Conservation (phyloP, 345 rosid genomes). For the Melastoma malabathricum region DNA sequence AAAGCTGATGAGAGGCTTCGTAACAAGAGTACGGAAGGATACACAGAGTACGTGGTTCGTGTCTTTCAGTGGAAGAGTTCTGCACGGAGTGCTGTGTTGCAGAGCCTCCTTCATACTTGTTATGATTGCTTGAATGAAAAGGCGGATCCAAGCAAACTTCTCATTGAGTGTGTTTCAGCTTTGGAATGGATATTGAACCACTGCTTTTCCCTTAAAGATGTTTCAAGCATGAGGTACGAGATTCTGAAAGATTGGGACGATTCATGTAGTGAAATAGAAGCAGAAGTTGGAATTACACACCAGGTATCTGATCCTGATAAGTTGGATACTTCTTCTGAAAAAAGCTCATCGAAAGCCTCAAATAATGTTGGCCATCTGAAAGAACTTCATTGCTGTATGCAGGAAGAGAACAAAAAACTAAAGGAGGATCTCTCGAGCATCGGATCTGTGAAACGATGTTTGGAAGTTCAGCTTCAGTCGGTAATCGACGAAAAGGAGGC, state of each 20-base stretch:
- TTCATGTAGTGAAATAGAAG: slow-evolving; percentile 47
- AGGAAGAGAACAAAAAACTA: slow-evolving; percentile 23
- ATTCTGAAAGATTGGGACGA: slow-evolving; percentile 69
- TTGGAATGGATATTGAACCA: slow-evolving; percentile 82
- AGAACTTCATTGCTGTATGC: slow-evolving; percentile 11
- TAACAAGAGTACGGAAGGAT: slow-evolving; percentile 29
- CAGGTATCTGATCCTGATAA: slow-evolving; percentile 28
- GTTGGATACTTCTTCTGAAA: slow-evolving; percentile 8
- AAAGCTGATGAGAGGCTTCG: slow-evolving; percentile 28
- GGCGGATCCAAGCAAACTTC: slow-evolving; percentile 43
- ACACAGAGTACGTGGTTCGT: slow-evolving; percentile 57
- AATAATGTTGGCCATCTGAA: slow-evolving; percentile 11
- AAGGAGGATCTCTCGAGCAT: slow-evolving; percentile 10
- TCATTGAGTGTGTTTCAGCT: slow-evolving; percentile 40
- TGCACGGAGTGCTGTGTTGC: slow-evolving; percentile 41
- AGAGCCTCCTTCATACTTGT: slow-evolving; percentile 52
- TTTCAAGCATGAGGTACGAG: slow-evolving; percentile 75
- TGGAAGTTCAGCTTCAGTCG: slow-evolving; percentile 18
- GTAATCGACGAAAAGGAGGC: slow-evolving; percentile 15
- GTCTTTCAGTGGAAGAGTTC: slow-evolving; percentile 85
- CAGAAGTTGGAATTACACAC: slow-evolving; percentile 28
- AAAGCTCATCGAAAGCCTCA: slow-evolving; percentile 7
- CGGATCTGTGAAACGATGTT: slow-evolving; percentile 18
- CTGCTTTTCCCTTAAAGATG: slow-evolving; percentile 88
- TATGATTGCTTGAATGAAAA: slow-evolving; percentile 46